phyloP scores from a whole-genome alignment of 1,284 basidiomycete genomes.

The Pholiota adiposa region DNA sequence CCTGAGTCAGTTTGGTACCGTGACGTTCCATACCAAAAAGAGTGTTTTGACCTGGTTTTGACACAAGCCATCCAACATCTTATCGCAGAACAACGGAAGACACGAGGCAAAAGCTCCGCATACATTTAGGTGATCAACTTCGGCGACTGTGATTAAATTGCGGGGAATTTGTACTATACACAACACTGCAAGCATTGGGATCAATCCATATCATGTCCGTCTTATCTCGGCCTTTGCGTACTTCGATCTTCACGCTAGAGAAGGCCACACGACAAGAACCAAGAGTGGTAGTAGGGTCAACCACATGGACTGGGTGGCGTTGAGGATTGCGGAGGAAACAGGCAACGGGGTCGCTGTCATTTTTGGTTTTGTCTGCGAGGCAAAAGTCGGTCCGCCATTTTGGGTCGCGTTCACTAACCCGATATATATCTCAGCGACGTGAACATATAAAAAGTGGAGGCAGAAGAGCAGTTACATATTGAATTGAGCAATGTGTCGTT shows the following conservation, averaged over 20 bases:
- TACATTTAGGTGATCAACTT: background rate
- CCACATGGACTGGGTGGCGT: slow-evolving; percentile 12
- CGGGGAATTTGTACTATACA: slow-evolving; percentile 1
- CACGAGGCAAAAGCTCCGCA: slow-evolving; percentile 17
- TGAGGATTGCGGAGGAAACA: slow-evolving; percentile 5
- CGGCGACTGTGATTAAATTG: slow-evolving; percentile 7
- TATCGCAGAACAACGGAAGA: slow-evolving; percentile 2
- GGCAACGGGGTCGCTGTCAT: background rate
- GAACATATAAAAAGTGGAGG: slow-evolving; percentile 1
- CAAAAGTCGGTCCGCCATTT: slow-evolving; percentile 19
- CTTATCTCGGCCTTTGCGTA: slow-evolving; percentile 7
- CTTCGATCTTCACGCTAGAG: slow-evolving; percentile 1
- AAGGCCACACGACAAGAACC: slow-evolving; percentile 5
- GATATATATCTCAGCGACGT: background rate
- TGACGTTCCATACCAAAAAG: slow-evolving; percentile 6
- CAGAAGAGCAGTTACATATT: slow-evolving; percentile 41
- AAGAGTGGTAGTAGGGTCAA: slow-evolving; percentile 5
- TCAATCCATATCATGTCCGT: slow-evolving; percentile 15
- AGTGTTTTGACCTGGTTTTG: too few relatives aligned
- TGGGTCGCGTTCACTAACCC: slow-evolving; percentile 27
- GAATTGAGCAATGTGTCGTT: slow-evolving; percentile 59
- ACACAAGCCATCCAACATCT: too few relatives aligned
- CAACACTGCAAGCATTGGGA: background rate
- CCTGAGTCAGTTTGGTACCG: background rate
- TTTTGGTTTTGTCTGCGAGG: slow-evolving; percentile 8